Evolutionary conservation across 768 basidiomycete species (phyloP).

Genomic region (Mycena galericulata): DNA sequence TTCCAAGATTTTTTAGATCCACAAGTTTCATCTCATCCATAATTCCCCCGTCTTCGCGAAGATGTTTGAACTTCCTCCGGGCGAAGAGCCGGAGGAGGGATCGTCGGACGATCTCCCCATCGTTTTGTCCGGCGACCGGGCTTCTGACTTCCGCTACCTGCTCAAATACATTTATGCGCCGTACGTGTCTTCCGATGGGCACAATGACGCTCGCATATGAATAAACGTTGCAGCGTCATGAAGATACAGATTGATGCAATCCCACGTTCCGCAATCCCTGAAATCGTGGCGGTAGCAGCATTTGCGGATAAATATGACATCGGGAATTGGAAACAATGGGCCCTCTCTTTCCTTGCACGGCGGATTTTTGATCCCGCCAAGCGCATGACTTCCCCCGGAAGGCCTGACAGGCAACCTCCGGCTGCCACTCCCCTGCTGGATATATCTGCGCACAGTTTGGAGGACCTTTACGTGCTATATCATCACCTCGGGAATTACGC

Average conservation of each 20-base stretch:
- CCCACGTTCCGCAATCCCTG: neutral
- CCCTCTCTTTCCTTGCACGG: neutral
- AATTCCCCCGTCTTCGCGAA: too few species aligned
- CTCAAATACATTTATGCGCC: too few species aligned
- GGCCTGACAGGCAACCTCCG: neutral
- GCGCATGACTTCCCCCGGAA: constrained; percentile 1
- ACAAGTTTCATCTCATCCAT: too few species aligned
- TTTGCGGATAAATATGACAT: constrained; percentile 6
- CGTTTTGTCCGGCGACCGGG: too few species aligned
- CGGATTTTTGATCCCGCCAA: neutral
- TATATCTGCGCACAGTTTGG: neutral
- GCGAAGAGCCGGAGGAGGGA: too few species aligned
- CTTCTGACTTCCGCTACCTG: too few species aligned
- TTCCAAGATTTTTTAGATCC: too few species aligned
- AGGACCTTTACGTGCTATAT: neutral
- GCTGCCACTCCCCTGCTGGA: neutral
- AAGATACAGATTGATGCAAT: neutral
- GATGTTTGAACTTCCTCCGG: too few species aligned
- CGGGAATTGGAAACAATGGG: too few species aligned
- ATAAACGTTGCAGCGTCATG: constrained; percentile 9
- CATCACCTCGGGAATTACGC: neutral
- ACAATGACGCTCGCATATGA: too few species aligned
- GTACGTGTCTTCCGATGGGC: too few species aligned
- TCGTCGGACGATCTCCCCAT: too few species aligned
- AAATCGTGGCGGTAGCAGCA: constrained; percentile 4